Evolutionary conservation across 164 flowering plant genomes (phyloP), one percentile per base, ranked within the genome.

Genomic region (Warburgia ugandensis): DNA sequence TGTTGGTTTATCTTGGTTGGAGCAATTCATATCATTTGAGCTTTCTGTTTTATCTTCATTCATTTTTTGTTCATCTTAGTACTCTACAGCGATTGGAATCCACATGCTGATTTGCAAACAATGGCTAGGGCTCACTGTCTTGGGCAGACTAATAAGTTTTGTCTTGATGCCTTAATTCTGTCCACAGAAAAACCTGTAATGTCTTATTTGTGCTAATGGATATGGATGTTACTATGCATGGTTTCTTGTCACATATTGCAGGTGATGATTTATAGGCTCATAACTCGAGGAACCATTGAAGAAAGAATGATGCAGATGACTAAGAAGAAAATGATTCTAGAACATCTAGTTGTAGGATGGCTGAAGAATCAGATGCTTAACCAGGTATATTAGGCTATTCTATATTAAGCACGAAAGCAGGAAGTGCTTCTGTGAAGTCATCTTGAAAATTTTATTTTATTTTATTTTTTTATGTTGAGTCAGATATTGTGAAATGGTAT

Each of bases 61-160:
- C n/a, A n/a, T n/a, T n/a, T n/a, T n/a, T n/a, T n/a, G n/a, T n/a
- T n/a, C n/a, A n/a, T n/a, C n/a, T n/a, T n/a, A n/a, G n/a, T n/a
- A n/a, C n/a, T 50, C 28, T 62, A 43, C 63, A 92, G 97, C 71
- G 99, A 94, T 58, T 94, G 97, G 97, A 94, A 94, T 67, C 99
- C 99, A 36, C 99, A 89, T 75, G 99, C 99, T 51, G 99, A 94
- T 73, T 67, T 94, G 52, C 99, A 94, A 71, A 97, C 99, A 59
- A 94, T 94, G 99, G 95, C 96, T 41, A 82, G 99, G 61, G 99
- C 99, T 65, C 99, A 94, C 59, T 76, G 99, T 40, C 94, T 94
- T 54, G 97, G 99, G 29, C 99, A 94, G 59, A 84, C 84, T 39
- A 94, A 94, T 64, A 94, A 84, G 92, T 97, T 92, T 63, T 38